A percentile compares a stretch with the other conserved stretches of the same genome.
Conservation (phyloP, 2,329 filamentous ascomycete species). For the Venturia nashicola region DNA sequence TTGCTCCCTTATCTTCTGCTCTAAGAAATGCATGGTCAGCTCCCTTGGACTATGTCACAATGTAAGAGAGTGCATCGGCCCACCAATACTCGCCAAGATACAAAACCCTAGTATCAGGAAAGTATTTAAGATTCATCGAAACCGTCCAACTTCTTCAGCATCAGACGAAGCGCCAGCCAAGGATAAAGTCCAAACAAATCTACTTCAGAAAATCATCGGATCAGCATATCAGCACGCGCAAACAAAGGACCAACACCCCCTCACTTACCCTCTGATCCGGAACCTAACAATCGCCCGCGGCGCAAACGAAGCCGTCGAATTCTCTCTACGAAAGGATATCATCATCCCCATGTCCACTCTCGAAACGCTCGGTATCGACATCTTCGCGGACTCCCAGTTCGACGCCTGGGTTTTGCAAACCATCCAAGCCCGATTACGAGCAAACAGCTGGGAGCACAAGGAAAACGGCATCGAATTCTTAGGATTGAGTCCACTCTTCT, state of each 20-base stretch:
- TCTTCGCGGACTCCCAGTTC: not conserved
- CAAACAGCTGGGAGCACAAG: not conserved
- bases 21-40: no score
- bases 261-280: not conserved
- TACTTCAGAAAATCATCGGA: not conserved
- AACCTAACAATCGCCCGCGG: not conserved
- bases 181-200: not conserved
- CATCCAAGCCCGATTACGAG: not conserved
- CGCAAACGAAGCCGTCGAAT: not conserved
- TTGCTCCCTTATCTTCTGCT: not conserved
- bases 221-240: no score
- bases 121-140: no score
- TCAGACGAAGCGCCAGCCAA: not conserved
- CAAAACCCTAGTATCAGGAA: no score
- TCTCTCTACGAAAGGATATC: not conserved
- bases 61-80: no score
- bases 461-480: not conserved
- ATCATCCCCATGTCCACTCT: not conserved
- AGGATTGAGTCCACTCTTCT: not conserved
- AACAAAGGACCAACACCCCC: not conserved
- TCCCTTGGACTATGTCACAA: no score
- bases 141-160: not conserved
- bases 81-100: no score
- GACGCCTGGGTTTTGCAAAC: conserved; percentile 2
- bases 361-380: not conserved